Evolutionary conservation across 148 eudicot genomes (phyloP).

Genomic region (Euryodendron excelsum): DNA sequence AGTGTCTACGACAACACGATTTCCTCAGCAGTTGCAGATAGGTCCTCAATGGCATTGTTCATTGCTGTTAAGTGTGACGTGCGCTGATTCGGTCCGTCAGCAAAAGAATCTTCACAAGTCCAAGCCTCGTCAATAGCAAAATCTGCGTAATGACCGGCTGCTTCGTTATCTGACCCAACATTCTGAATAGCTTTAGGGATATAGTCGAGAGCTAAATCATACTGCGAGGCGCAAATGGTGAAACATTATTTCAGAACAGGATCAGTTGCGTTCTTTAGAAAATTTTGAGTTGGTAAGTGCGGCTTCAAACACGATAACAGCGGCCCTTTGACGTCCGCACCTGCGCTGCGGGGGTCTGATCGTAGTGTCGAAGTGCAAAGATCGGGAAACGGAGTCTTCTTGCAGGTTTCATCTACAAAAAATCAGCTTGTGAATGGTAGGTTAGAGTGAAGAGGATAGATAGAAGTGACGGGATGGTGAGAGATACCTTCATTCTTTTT

Average conservation of each 20-base stretch:
- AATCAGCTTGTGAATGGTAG: not conserved
- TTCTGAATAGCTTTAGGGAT: not conserved
- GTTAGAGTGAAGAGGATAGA: not conserved
- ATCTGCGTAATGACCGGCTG: no score
- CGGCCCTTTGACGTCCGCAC: not conserved
- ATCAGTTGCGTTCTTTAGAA: no score
- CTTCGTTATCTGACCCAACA: not conserved
- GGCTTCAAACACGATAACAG: not conserved
- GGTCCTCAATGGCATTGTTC: not conserved
- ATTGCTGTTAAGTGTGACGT: not conserved
- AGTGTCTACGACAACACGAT: no score
- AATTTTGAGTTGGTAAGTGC: no score
- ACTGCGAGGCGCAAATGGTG: no score
- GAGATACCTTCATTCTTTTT: no score
- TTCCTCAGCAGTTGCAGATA: no score
- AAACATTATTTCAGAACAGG: no score
- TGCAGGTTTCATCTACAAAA: not conserved
- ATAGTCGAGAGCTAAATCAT: no score
- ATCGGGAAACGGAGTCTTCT: not conserved
- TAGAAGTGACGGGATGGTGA: not conserved
- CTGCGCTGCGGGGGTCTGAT: not conserved
- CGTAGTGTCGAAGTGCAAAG: not conserved
- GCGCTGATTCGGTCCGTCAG: not conserved
- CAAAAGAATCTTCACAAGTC: not conserved
- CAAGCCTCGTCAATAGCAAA: no score